Conservation (phyloP, 495 filamentous ascomycete genomes). For the Parathielavia hyrcaniae region DNA sequence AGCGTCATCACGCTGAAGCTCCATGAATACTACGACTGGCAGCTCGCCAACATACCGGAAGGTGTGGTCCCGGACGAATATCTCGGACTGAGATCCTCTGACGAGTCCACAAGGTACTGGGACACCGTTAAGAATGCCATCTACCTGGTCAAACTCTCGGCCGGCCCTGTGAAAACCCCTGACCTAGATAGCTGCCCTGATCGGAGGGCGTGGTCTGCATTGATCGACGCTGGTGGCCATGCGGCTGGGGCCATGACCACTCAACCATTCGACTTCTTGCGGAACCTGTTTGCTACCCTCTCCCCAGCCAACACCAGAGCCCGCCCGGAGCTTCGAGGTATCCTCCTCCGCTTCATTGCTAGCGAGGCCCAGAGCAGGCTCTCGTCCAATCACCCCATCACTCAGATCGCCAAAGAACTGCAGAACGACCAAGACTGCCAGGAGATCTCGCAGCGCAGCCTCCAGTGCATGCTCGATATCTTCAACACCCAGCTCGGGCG, state of each 20-base stretch:
- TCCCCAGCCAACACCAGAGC: slow-evolving; percentile 30
- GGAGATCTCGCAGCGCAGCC: slow-evolving; percentile 29
- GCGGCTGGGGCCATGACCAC: slow-evolving; percentile 28
- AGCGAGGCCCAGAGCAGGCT: slow-evolving; percentile 27
- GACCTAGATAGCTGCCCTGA: slow-evolving; percentile 19
- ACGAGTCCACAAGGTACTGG: slow-evolving; percentile 29
- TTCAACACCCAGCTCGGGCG: slow-evolving; percentile 28
- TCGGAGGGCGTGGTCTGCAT: slow-evolving; percentile 26
- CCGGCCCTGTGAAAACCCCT: slow-evolving; percentile 12
- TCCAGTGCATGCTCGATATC: slow-evolving; percentile 34
- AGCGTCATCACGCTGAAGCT: slow-evolving; percentile 28
- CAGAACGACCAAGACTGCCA: slow-evolving; percentile 28
- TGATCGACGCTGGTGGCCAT: slow-evolving; percentile 24
- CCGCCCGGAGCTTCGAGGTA: slow-evolving; percentile 28
- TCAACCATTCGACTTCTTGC: slow-evolving; percentile 33
- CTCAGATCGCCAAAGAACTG: slow-evolving; percentile 28
- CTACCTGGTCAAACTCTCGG: slow-evolving; percentile 31
- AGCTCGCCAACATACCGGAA: slow-evolving; percentile 25
- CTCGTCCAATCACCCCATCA: slow-evolving; percentile 28
- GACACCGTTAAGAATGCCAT: slow-evolving; percentile 29
- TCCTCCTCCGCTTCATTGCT: slow-evolving; percentile 27
- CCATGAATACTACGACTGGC: slow-evolving; percentile 31
- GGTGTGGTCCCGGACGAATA: slow-evolving; percentile 30
- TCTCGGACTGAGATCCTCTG: slow-evolving; percentile 20
- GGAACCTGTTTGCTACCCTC: slow-evolving; percentile 30